Base-by-base conservation (phyloP, 1,284 basidiomycete genomes). In the Thecaphora thlaspeos region DNA sequence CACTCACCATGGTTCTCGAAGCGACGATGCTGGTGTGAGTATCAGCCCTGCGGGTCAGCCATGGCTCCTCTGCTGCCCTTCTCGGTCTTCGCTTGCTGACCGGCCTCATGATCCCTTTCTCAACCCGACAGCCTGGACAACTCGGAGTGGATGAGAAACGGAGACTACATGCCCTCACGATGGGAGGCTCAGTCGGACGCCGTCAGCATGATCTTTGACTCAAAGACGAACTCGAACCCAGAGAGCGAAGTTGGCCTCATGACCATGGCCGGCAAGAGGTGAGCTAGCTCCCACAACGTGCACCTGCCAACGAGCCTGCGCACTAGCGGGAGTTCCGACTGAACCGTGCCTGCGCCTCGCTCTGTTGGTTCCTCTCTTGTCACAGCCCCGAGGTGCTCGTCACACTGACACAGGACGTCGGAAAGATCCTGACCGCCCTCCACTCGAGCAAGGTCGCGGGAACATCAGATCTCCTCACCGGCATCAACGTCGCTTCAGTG, bases 171-270 rank as follows among this genome's bases (percentile, higher is more conserved):
- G 36, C 92, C 92, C 39, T 54, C 85, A 87, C 66, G 79, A 9
- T 91, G 92, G 78, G 87, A 89, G 48, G 90, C 93, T 1, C 94
- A 97, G 80, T 81, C 87, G 15, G 93, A 98, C 80, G 91, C 94
- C 3, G 89, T 93, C 59, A 91, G 86, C 61, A 86, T 88, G 52
- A 84, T 97, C 71, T 95, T 96, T 80, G 87, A 88, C 75, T 87
- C 90, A 53, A 98, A 98, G 84, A 89, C 89, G 62, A 88, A 91
- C 78, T 71, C 75, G 37, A 95, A 99, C 81, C 91, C 94, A 23
- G 95, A 99, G 81, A 96, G 90, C 80, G 91, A 91, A 15, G 92
- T 96, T 48, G 94, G 94, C 7, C 81, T 97, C 51, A 95, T 99
- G 92, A 93, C 91, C 37, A 94, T 95, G 89, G 94, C 91, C 23